Base-by-base conservation (phyloP, 805 yeast species). In the Kodamaea laetipori region DNA sequence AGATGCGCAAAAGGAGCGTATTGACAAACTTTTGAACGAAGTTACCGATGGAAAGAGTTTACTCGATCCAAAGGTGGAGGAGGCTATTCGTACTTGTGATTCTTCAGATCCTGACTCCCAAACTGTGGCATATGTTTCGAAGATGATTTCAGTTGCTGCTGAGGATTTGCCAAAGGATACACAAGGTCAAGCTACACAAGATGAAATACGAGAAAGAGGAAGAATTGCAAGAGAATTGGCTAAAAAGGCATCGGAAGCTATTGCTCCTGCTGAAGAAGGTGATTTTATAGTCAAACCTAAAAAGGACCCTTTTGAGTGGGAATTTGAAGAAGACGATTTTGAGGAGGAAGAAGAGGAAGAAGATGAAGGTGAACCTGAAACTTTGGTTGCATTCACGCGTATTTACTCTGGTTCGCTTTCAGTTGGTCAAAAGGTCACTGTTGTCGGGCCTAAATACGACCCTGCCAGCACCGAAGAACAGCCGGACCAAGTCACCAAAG, bases 371-470 rank as follows among this genome's bases (percentile, higher is more conserved):
- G 56, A 64, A 6, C 73, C 71, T 26, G 97, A 90, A 56, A 85
- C 80, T 1, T 64, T 92, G 45, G 79, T 94, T 50, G 99, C 95
- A 0, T 87, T 92, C 61, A 82, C 96, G 0, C 78, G 99, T 56
- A 76, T 94, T 0, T 94, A 84, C 58, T 83, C 96, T 48, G 99
- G 99, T 3, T 78, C 89, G 0, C 64, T 94, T 24, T 64, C 73
- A 21, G 78, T 79, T 17, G 97, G 97, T 0, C 89, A 88, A 56
- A 78, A 77, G 39, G 67, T 94, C 9, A 73, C 83, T 3, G 83
- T 90, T 5, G 68, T 92, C 17, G 95, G 94, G 1, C 99, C 99
- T 2, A 85, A 87, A 56, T 92, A 83, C 60, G 84, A 86, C 57
- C 95, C 97, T 0, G 42, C 66, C 1, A 55, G 65, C 27, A 65